Evolutionary conservation across 495 filamentous ascomycete genomes (phyloP).

Genomic region (Barbatosphaeria neglecta): DNA sequence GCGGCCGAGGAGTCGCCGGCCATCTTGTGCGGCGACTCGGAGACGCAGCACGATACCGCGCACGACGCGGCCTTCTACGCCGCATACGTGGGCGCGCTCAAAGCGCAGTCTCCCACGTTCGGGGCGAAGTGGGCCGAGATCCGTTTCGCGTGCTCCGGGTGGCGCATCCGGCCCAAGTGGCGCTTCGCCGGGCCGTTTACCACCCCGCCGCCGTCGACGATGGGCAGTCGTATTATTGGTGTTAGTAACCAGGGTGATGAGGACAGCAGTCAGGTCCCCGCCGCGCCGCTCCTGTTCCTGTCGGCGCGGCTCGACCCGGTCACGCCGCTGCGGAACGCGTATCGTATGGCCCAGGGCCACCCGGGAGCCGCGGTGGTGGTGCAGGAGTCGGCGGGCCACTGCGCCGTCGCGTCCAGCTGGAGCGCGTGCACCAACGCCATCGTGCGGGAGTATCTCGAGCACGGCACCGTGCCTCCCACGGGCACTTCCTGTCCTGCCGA

Average conservation of each 20-base stretch:
- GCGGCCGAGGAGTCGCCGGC: constrained; percentile 15
- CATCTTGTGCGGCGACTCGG: constrained; percentile 50
- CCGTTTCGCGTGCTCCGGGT: constrained; percentile 39
- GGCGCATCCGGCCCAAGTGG: constrained; percentile 22
- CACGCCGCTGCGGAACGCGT: constrained; percentile 18
- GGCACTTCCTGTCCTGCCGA: constrained; percentile 13
- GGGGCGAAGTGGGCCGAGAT: constrained; percentile 47
- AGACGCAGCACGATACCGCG: constrained; percentile 10
- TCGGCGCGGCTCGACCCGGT: constrained; percentile 17
- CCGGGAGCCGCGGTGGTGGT: constrained; percentile 13
- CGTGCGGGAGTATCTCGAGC: constrained; percentile 13
- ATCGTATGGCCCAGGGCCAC: constrained; percentile 12
- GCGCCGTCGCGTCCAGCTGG: constrained; percentile 4
- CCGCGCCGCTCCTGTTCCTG: constrained; percentile 20
- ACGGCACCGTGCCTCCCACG: constrained; percentile 14
- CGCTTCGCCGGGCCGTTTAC: constrained; percentile 17
- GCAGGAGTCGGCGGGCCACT: constrained; percentile 18
- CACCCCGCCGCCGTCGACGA: constrained; percentile 4
- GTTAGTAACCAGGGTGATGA: no score
- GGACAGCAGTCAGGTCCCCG: constrained; percentile 3
- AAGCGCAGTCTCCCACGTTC: constrained; percentile 29
- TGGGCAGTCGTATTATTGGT: no score
- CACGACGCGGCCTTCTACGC: constrained; percentile 23
- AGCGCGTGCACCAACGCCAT: constrained; percentile 13
- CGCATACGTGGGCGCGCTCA: constrained; percentile 24